Base-by-base conservation (phyloP, 1,284 basidiomycete species). In the Vanrija sp. region DNA sequence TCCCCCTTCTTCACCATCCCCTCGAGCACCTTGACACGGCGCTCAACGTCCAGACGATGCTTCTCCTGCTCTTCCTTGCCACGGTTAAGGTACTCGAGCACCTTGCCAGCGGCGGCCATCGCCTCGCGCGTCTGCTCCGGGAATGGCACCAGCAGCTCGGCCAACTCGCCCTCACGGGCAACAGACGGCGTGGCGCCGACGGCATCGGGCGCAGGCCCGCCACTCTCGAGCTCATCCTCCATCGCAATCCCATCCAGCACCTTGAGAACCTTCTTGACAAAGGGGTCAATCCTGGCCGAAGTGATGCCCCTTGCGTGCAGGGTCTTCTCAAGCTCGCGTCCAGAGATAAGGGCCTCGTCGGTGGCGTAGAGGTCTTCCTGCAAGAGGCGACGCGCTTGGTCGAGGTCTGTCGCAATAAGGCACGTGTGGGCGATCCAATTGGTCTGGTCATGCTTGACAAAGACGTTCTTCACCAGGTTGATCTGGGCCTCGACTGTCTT, bases 391-490 rank as follows among this genome's bases (percentile, higher is more conserved):
- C 71, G 67, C 38, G 65, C 65, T 39, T 67, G 62, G 52, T 73
- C 69, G 34, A 75, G 65, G 38, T 71, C 68, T 6, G 65, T 65
- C 3, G 72, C 67, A 45, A 75, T 68, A n/a, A 73, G 59, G 53
- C 71, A 73, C n/a, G 68, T 64, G 54, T 75, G 73, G 21, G 68
- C 69, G 44, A 75, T 72, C 73, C 73, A 75, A 52, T 75, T 72
- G 50, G 54, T 57, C 26, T 49, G 38, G 26, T 72, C 71, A 49
- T 71, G 68, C 52, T 72, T 72, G 52, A 59, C 51, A 26, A 73
- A 66, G 3, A 65, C 63, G 23, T 63, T 62, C 5, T 61, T 60
- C 18, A 72, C 66, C 10, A 73, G 60, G 38, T 59, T 51, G 43
- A 72, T 62, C 49, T 68, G 69, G 8, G 62, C 55, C 18, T 55